Evolutionary conservation across 83 land plant genomes (phyloP), one percentile per base, ranked within the genome.

Genomic region (Diphasiastrum complanatum): DNA sequence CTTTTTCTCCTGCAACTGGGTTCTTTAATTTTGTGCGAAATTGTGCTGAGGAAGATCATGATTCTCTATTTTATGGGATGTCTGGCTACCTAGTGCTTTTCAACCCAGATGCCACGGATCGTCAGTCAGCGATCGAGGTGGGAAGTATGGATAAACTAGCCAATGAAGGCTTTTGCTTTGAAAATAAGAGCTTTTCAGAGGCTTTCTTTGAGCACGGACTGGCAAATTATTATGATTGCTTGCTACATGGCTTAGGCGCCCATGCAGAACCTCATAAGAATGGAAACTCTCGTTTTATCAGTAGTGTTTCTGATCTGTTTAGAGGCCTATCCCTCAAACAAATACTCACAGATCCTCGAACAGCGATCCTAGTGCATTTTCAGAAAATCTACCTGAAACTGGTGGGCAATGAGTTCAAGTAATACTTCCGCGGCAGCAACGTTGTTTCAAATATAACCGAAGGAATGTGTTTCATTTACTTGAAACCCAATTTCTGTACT

Each of bases 221-320:
- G 55, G 55, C 55, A 3, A 51, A 51, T 19, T 19, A 51, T 24
- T 51, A 51, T 19, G 55, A 10, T 22, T 51, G 55, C 28, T 16
- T 51, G 55, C 33, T 25, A 27, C 55, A 51, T 33, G 10, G 30
- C 16, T 16, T 25, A 8, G 27, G 33, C 30, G 4, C 55, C 19
- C 27, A 4, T n/a, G n/a, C n/a, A n/a, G 4, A 2, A 29, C 28
- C 30, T 26, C 11, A 24, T n/a, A 19, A 24, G 5, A 5, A n/a
- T n/a, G n/a, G 24, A 19, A 5, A 47, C 4, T 27, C 24, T 19
- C 3, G 6, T 3, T 3, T 16, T 51, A 27, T 4, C 33, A 25
- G 33, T 27, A 24, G 4, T n/a, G 51, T n/a, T 19, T 5, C 23
- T 2, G 33, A 4, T 8, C 55, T 51, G 33, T 33, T 3, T 8